These are phyloP conservation scores for Rhypophila decipiens DNA, from an alignment of 495 filamentous ascomycete species.

Conservation along the genomic window DNA sequence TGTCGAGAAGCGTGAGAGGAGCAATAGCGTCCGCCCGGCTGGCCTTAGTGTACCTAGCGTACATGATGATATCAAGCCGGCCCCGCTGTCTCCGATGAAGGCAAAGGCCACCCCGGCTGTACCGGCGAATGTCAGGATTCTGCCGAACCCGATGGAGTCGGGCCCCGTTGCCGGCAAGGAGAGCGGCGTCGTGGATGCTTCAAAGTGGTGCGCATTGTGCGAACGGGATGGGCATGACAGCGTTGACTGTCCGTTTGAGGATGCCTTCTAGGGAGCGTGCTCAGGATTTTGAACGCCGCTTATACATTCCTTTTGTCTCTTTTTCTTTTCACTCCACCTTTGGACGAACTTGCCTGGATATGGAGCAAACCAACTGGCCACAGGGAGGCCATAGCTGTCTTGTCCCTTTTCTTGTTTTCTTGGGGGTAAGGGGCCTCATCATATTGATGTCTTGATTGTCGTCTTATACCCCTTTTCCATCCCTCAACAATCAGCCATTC, in stretches of 20 bases:
- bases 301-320: too few species aligned
- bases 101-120: constrained; percentile 15
- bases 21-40: constrained; percentile 41
- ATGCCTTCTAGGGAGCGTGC: constrained; percentile 67
- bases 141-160: constrained; percentile 58
- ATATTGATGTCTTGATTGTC: too few species aligned
- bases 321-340: too few species aligned
- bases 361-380: too few species aligned
- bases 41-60: constrained; percentile 31
- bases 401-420: too few species aligned
- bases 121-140: constrained; percentile 26
- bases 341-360: neutral
- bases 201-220: constrained; percentile 96
- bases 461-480: too few species aligned
- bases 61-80: constrained; percentile 38
- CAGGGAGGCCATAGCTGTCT: too few species aligned
- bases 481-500: too few species aligned
- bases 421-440: too few species aligned
- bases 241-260: constrained; percentile 91
- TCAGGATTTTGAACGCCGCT: too few species aligned
- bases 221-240: constrained; percentile 95
- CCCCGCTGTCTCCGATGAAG: constrained; percentile 47
- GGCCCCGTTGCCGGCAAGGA: constrained; percentile 77
- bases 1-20: constrained; percentile 11
- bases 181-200: constrained; percentile 67